Evolutionary conservation across 495 filamentous ascomycete species (phyloP), one percentile per base, ranked within the genome.

Genomic region (Lophium mytilinum): DNA sequence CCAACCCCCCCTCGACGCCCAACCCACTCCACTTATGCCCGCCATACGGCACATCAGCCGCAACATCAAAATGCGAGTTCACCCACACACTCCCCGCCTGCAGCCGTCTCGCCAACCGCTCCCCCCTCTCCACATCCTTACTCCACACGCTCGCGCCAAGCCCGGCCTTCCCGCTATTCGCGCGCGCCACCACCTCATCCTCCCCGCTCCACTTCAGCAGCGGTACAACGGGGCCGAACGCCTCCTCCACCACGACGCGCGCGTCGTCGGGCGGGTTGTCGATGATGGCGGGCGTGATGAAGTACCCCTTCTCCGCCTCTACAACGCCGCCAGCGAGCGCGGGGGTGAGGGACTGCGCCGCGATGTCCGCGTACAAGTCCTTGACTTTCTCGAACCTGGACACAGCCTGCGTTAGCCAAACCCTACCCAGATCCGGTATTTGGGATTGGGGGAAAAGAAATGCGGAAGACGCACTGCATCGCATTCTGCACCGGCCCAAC

Each of bases 61-160:
- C 35, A 7, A 56, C 42, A 17, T 59, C 52, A 37, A 55, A 47
- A 49, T 55, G 52, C 10, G 42, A 21, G 50, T 84, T 84, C 40
- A 85, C 78, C 76, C 77, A 84, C 18, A 84, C 80, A 18, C 65
- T 75, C 3, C 82, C 83, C 0, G 78, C 75, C 58, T 79, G 72
- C 19, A 85, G 68, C 36, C 71, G 69, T 14, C 71, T 57, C 0
- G 79, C 82, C 30, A 85, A 74, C 3, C 71, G 58, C 35, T 75
- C 69, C 3, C 79, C 82, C 6, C 71, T 66, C 24, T 66, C 72
- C 1, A 82, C 30, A 53, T 85, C 79, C 8, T 64, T 70, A n/a
- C 72, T 75, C 71, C 80, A 85, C 0, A 84, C 73, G 0, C 75
- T 80, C 1, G 81, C 77, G 1, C 79, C 83, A 2, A 86, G 71